Conservation (phyloP, 441 rosid genomes). For the Gossypium lobatum region DNA sequence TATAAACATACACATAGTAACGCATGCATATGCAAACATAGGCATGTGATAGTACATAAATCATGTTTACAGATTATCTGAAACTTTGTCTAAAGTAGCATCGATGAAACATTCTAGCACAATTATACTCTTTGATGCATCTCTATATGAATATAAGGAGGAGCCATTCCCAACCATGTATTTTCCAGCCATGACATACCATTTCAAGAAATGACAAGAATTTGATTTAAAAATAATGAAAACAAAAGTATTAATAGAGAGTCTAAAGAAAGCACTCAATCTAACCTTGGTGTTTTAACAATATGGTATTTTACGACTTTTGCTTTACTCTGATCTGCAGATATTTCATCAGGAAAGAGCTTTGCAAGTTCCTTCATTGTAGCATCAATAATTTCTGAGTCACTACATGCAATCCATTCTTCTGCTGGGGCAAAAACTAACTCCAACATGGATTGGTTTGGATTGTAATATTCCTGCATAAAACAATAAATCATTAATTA, state of each 20-base stretch:
- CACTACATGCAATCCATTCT: slow-evolving; percentile 78
- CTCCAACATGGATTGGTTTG: slow-evolving; percentile 90
- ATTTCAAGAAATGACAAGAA: neutral
- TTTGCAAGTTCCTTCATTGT: slow-evolving; percentile 87
- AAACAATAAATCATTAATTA: neutral
- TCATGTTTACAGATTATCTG: neutral
- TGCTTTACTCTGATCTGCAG: slow-evolving; percentile 88
- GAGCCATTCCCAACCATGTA: neutral
- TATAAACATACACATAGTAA: neutral
- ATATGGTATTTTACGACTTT: slow-evolving; percentile 81
- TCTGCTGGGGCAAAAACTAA: slow-evolving; percentile 93
- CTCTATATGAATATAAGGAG: neutral
- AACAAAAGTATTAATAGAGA: neutral
- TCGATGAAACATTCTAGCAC: neutral
- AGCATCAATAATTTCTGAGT: slow-evolving; percentile 81
- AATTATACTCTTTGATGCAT: neutral
- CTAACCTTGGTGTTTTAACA: slow-evolving; percentile 88
- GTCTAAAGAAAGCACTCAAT: neutral
- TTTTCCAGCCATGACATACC: neutral
- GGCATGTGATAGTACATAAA: neutral
- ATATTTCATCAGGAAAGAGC: slow-evolving; percentile 84
- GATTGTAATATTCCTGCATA: slow-evolving; percentile 76
- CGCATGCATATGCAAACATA: neutral
- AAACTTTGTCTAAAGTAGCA: neutral
- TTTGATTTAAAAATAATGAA: neutral